Percentiles rank a stretch among this genome's conserved stretches.
Evolutionary conservation across 305 asterid species (phyloP).

Genomic region (Fraxinus xanthoxyloides): DNA sequence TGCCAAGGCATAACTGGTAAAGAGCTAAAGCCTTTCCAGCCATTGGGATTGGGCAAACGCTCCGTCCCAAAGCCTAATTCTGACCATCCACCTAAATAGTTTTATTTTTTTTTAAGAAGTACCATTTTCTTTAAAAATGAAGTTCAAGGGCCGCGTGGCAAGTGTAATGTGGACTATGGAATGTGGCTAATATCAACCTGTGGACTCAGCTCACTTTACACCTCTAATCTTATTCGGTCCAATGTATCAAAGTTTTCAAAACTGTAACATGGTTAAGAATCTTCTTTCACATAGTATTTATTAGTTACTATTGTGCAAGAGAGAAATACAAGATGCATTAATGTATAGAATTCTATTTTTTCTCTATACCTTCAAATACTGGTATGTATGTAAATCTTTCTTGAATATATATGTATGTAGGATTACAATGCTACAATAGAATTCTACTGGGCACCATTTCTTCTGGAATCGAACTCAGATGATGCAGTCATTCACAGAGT

Average conservation of each 20-base stretch:
- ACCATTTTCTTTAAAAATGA: too few species aligned
- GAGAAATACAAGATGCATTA: not conserved
- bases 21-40: not conserved
- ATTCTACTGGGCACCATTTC: constrained; percentile 38
- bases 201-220: not conserved
- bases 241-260: not conserved
- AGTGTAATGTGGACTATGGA: not conserved
- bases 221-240: not conserved
- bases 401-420: not conserved
- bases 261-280: not conserved
- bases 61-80: not conserved
- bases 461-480: constrained; percentile 31
- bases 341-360: not conserved
- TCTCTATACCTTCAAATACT: not conserved
- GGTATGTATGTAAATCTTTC: not conserved
- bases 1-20: not conserved
- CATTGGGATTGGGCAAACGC: not conserved
- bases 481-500: constrained; percentile 29
- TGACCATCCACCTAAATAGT: not conserved
- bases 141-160: not conserved
- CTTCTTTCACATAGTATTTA: not conserved
- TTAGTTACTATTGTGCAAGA: not conserved
- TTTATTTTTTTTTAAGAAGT: not conserved
- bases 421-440: constrained; percentile 32
- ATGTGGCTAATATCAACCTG: not conserved